Evolutionary conservation across 2,329 filamentous ascomycete species (phyloP), one percentile per base, ranked within the genome.

Genomic region (Magnaporthiopsis rhizophila): DNA sequence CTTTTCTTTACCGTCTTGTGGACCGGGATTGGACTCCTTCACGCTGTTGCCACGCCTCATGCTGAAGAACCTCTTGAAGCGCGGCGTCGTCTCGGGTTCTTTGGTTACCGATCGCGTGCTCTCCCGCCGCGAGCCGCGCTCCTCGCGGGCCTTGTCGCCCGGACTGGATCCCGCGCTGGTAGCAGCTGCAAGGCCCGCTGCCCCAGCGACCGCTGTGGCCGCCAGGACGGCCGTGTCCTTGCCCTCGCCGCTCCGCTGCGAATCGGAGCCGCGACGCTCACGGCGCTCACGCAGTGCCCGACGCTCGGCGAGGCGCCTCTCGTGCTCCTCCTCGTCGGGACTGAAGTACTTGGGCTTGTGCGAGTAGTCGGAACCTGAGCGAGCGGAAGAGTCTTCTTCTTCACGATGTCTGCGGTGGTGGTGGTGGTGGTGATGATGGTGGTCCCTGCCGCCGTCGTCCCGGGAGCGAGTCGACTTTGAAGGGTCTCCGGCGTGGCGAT

Each of bases 271-370:
- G 45, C 67, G 69, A 45, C 72, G 70, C 64, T 69, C 69, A 58
- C 73, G 70, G 64, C 69, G 71, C 50, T 76, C 72, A 57, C 72
- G 73, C 18, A 70, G 70, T 21, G 72, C 72, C 58, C 74, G 78
- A 34, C 79, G 78, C 68, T 83, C 81, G 62, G 77, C 78, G 71
- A 79, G 83, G 65, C 78, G 78, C 67, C 71, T 78, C 1, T 85
- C 82, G 64, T 83, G 79, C 2, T 77, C 79, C 21, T 82, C 80
- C 68, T 84, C 80, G 66, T 83, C 80, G 2, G 76, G 73, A 3
- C 79, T 81, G 65, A 80, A 78, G 58, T 76, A 75, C 59, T 68
- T 73, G 21, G 76, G n/a, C 76, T 74, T 68, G 59, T 67, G 69
- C 72, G 74, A 59, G 72, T 76, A 66, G 63, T 75, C 74, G 24